Conservation (phyloP, 208 protist genomes). For the Tritrichomonas foetus region DNA sequence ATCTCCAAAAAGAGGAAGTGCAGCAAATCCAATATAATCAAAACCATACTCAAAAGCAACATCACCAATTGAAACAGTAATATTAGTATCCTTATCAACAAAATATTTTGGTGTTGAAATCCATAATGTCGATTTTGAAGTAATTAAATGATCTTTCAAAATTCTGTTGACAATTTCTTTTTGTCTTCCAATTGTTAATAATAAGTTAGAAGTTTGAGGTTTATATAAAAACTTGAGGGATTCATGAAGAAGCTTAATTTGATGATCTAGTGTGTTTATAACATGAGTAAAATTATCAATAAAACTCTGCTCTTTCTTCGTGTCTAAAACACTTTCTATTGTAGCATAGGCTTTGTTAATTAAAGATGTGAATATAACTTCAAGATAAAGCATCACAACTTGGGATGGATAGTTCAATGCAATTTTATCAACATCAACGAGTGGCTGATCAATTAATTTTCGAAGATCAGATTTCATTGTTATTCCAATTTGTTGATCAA, state of each 20-base stretch:
- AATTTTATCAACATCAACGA: neutral
- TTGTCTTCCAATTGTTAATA: neutral
- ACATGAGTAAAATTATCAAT: neutral
- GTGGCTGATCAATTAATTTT: neutral
- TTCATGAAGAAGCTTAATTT: neutral
- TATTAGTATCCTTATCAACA: neutral
- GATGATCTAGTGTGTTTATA: neutral
- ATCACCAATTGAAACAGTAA: neutral
- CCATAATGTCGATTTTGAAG: neutral
- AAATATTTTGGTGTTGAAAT: conserved; percentile 4
- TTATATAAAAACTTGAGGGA: neutral
- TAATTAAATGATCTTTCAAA: neutral
- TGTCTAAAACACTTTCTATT: neutral
- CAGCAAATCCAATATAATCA: neutral
- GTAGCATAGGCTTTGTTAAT: neutral
- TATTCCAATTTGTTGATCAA: neutral
- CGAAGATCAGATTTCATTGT: neutral
- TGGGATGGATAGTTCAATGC: neutral
- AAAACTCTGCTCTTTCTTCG: neutral
- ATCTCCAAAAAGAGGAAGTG: too few species aligned
- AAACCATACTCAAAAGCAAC: neutral
- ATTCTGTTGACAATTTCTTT: neutral
- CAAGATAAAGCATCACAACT: neutral
- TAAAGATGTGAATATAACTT: neutral
- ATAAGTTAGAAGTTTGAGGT: neutral